Evolutionary conservation across 2,329 filamentous ascomycete genomes (phyloP), one percentile per base, ranked within the genome.

Genomic region (Chaetomium olivaceum): DNA sequence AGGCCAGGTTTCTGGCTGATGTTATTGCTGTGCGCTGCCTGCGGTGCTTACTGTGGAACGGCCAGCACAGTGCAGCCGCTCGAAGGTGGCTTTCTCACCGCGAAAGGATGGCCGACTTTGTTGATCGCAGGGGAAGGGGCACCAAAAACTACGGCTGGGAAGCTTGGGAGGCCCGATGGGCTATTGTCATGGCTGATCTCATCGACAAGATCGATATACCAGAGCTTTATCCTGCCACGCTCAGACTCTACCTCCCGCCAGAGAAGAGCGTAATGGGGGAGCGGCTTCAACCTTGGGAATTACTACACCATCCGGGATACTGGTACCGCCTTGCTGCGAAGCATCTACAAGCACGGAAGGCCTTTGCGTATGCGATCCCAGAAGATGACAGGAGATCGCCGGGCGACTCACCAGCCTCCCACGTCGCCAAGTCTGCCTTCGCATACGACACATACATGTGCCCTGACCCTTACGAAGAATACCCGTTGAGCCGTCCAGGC

Each of bases 81-180:
- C 87, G 91, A 63, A 86, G 89, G 63, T 98, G 94, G 94, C 83
- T 89, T 65, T 82, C 81, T 46, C 96, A 98, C 76, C 87, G 89
- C 67, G 85, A 88, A 63, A 87, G 89, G 63, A 88, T 94, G 69
- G 84, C 83, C 63, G 90, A 92, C 71, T 86, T 97, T 61, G 82
- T 97, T 19, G 92, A 97, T 73, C 85, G 91, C 21, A 88, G 90
- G 70, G 93, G 93, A 4, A 91, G 91, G 71, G 94, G 94, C 0
- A 93, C 91, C 2, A 87, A 88, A 36, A 96, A 92, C 70, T 98
- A 98, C 76, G 92, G 92, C 6, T 98, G 93, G 91, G 87, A 92
- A 73, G 93, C 94, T 1, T 99, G 94, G 93, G 91, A 97, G 78
- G 88, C 91, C 50, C 85, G 91, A 63, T 89, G 87, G 87, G 83